Conservation (phyloP, 306 rosid species). For the Purshia tridentata region DNA sequence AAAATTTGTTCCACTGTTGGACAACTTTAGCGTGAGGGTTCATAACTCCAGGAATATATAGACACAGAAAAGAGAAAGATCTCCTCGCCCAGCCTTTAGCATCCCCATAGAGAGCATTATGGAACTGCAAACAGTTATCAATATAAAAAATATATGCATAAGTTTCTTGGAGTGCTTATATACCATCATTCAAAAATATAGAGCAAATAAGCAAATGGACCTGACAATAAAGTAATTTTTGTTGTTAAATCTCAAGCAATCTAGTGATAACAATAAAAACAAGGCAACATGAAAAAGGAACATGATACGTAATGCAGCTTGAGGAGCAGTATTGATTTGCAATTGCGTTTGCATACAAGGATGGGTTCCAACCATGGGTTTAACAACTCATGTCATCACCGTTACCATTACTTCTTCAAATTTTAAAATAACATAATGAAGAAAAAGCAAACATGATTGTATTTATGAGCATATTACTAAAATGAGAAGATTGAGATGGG, state of each 20-base stretch:
- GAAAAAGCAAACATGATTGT: neutral
- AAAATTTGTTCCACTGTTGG: slow-evolving; percentile 72
- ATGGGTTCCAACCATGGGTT: neutral
- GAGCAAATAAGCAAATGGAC: neutral
- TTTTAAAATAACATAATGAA: neutral
- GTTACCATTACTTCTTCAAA: neutral
- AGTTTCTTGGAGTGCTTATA: slow-evolving; percentile 17
- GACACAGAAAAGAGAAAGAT: slow-evolving; percentile 44
- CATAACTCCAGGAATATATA: slow-evolving; percentile 68
- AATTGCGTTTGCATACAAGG: neutral
- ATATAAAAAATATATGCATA: slow-evolving; percentile 10
- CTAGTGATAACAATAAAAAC: neutral
- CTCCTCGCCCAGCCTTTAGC: slow-evolving; percentile 72
- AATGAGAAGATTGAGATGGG: neutral
- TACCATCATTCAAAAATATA: neutral
- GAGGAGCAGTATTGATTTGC: neutral
- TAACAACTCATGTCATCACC: neutral
- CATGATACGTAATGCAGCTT: neutral
- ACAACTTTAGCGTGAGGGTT: slow-evolving; percentile 74
- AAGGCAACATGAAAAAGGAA: neutral
- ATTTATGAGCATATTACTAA: neutral
- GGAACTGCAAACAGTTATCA: slow-evolving; percentile 49
- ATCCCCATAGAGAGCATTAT: slow-evolving; percentile 66
- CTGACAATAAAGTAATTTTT: neutral
- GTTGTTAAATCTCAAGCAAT: slow-evolving; percentile 1